Evolutionary conservation across 2,329 filamentous ascomycete species (phyloP).

Genomic region (Sporothrix luriei): DNA sequence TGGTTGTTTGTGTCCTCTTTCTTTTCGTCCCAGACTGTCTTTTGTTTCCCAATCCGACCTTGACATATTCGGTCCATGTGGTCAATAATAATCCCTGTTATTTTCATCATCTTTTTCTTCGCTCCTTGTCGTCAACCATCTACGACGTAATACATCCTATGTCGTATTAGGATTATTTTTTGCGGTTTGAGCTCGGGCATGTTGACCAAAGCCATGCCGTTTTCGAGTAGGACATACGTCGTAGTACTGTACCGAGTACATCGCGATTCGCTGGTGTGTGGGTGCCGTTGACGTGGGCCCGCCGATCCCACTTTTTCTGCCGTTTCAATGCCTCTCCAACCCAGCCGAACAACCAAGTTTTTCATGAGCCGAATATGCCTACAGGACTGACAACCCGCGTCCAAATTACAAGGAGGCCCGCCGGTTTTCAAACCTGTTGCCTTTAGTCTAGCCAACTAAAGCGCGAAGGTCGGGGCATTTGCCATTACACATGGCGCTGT

Average conservation of each 20-base stretch:
- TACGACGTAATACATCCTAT: background rate
- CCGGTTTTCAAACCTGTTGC: background rate
- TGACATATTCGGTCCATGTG: too few relatives aligned
- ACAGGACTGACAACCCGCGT: background rate
- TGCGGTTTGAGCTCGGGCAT: background rate
- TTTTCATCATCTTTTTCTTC: background rate
- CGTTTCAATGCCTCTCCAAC: background rate
- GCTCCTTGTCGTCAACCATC: background rate
- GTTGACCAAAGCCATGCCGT: background rate
- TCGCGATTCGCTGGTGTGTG: constrained; percentile 3
- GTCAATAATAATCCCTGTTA: background rate
- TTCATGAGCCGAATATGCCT: background rate
- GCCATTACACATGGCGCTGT: constrained; percentile 12
- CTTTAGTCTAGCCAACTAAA: background rate
- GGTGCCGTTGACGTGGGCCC: constrained; percentile 3
- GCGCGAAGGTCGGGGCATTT: background rate
- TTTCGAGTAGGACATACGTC: background rate
- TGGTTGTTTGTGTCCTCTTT: background rate
- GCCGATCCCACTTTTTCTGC: constrained; percentile 21
- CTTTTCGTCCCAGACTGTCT: background rate
- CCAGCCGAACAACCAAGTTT: constrained; percentile 18
- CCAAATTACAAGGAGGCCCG: background rate
- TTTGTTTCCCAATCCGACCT: background rate
- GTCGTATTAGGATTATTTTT: too few relatives aligned
- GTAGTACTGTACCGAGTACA: too few relatives aligned